Percentiles rank a stretch among this genome's conserved stretches.
phyloP scores from a whole-genome alignment of 2,329 filamentous ascomycete genomes.

The Aureobasidium lini region DNA sequence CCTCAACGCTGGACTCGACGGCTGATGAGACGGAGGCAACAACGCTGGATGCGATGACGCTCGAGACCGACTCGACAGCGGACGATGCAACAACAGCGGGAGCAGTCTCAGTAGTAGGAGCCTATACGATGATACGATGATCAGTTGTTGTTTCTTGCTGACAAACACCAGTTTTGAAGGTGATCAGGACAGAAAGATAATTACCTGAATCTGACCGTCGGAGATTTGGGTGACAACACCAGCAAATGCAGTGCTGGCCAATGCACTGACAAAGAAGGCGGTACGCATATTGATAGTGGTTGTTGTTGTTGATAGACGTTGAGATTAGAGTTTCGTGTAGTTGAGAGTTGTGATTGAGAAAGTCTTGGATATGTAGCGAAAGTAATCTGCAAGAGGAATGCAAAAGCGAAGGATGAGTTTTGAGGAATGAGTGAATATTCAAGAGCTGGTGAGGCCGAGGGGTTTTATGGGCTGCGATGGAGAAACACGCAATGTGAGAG shows the following conservation, averaged over 20 bases:
- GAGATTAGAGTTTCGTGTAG: slow-evolving; percentile 5
- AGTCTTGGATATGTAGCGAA: background rate
- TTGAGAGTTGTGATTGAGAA: background rate
- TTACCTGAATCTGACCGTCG: slow-evolving; percentile 16
- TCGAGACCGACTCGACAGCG: slow-evolving; percentile 3
- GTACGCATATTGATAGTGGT: slow-evolving; percentile 15
- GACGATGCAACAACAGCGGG: background rate
- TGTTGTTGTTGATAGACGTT: background rate
- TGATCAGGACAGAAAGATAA: background rate
- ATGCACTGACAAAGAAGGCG: slow-evolving; percentile 12
- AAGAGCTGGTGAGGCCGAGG: background rate
- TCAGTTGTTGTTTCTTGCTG: background rate
- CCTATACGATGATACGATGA: background rate
- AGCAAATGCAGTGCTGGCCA: slow-evolving; percentile 13
- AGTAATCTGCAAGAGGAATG: slow-evolving; percentile 13
- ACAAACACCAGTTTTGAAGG: background rate
- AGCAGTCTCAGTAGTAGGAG: slow-evolving; percentile 1
- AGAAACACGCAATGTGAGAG: slow-evolving; percentile 2
- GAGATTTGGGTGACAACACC: slow-evolving; percentile 16
- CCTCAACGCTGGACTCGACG: background rate
- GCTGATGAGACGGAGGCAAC: background rate
- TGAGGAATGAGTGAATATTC: slow-evolving; percentile 1
- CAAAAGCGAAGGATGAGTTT: background rate
- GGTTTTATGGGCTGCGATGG: slow-evolving; percentile 7
- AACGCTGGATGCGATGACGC: background rate